These are phyloP conservation scores for Brassica incana DNA, from an alignment of 345 rosid species.

Conservation along the genomic window DNA sequence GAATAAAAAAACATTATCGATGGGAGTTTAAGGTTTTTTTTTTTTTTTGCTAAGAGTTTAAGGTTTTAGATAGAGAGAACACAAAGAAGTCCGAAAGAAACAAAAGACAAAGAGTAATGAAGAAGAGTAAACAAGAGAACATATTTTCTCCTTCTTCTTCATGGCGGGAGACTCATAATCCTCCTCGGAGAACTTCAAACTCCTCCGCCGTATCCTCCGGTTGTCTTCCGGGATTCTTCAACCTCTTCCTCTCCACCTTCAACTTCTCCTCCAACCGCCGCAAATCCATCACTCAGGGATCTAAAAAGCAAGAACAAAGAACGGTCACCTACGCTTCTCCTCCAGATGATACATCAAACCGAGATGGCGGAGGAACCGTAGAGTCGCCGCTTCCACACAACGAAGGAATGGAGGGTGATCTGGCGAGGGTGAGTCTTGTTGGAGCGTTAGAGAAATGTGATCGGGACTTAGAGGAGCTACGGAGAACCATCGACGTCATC, in stretches of 20 bases:
- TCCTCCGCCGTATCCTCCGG: conserved; percentile 45
- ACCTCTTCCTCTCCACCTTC: conserved; percentile 44
- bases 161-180: conserved; percentile 45
- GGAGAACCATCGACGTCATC: conserved; percentile 64
- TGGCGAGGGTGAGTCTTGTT: conserved; percentile 53
- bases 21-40: conserved; percentile 24
- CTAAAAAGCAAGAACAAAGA: conserved; percentile 23
- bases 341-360: conserved; percentile 11
- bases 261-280: conserved; percentile 53
- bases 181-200: conserved; percentile 34
- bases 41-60: neutral
- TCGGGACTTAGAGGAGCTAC: conserved; percentile 65
- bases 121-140: conserved; percentile 34
- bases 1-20: neutral
- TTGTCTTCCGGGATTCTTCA: conserved; percentile 73
- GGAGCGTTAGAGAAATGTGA: conserved; percentile 86
- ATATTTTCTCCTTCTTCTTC: conserved; percentile 53
- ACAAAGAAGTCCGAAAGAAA: neutral
- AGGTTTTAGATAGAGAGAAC: conserved; percentile 12
- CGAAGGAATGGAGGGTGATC: conserved; percentile 51
- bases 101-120: conserved; percentile 12
- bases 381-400: conserved; percentile 42
- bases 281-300: conserved; percentile 56
- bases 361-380: neutral
- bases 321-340: conserved; percentile 34